Base-by-base conservation (phyloP, 2,329 filamentous ascomycete species). In the Coleophoma cylindrospora region DNA sequence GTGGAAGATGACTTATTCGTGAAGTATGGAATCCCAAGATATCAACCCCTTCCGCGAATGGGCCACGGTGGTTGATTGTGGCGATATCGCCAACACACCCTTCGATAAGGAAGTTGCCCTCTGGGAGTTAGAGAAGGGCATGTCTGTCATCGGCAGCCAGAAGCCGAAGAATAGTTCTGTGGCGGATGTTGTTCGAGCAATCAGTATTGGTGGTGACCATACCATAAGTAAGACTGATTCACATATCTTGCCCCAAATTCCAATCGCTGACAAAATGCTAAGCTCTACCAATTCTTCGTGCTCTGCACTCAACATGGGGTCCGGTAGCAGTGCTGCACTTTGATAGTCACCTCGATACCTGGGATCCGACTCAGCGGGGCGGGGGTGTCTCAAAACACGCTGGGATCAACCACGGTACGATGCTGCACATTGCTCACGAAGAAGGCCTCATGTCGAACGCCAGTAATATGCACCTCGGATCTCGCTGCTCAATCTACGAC, bases 401-500 rank as follows among this genome's bases (percentile, higher is more conserved):
- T 3, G 58, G 61, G 40, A 52, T 65, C 12, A 64, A 64, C 33
- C 63, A 65, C 40, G 63, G 63, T 2, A 64, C 63, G 1, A 63
- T 65, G 57, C 52, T 65, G 10, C 62, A 64, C 38, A 63, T 64
- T n/a, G 63, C 63, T 9, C 61, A 64, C 19, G 61, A 65, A 45
- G 63, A 65, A 53, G 62, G 61, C 3, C 50, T 64, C 4, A 49
- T 64, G 5, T 62, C 61, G 2, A 61, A 62, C 38, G 40, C 61
- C 33, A 60, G 59, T 47, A 64, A 62, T 15, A 64, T 64, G 61
- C 62, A 64, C 54, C 48, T 63, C 2, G 62, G 62, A 17, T 59
- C 60, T 13, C 56, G 62, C 8, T 63, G 57, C 38, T 44, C 48
- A 3, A 49, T 64, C 1, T 54, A 56, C 33, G 57, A 63, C 33